Base-by-base conservation (phyloP, 1,284 basidiomycete species). In the Meira miltonrushii region DNA sequence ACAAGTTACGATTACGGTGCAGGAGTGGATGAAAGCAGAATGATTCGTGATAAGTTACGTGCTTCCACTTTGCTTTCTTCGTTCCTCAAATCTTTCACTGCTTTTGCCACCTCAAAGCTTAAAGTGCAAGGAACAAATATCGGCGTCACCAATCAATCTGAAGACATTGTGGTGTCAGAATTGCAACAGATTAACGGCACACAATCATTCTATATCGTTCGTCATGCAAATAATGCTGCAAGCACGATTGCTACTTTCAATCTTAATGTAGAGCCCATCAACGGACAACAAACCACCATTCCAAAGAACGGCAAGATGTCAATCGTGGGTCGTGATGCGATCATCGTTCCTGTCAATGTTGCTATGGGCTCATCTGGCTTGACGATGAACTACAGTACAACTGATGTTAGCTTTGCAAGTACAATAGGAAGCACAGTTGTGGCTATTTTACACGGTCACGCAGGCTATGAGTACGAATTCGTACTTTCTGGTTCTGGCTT, bases 191-290 rank as follows among this genome's bases (percentile, higher is more conserved):
- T 40, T 6, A 39, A 55, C 13, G 40, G 37, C 1, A 47, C 43
- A 11, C 21, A 49, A 9, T 44, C 82, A 1, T 90, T 89, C 77
- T 88, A 85, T 68, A 82, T 91, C 57, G 81, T 82, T 15, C 82
- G 89, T 9, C 88, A 90, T 65, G 50, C 25, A n/a, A 57, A 74
- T 51, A 69, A 62, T 7, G 57, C 59, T 52, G 68, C 62, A 28
- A 56, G 51, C 39, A 54, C 43, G 13, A 33, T 17, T 17, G 50
- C 53, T 15, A 47, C 43, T 12, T 62, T 47, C 51, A 6, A 37
- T n/a, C 17, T 54, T 21, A 25, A n/a, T 13, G 25, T 62, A 38
- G 28, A 60, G 7, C 28, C 28, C 28, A 54, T 58, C 2, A 23
- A 33, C 6, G 49, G 40, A 19, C 39, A 49, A 9, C 7, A 48